phyloP scores from a whole-genome alignment of 2,329 filamentous ascomycete species.

The Emmonsiellopsis sp. region DNA sequence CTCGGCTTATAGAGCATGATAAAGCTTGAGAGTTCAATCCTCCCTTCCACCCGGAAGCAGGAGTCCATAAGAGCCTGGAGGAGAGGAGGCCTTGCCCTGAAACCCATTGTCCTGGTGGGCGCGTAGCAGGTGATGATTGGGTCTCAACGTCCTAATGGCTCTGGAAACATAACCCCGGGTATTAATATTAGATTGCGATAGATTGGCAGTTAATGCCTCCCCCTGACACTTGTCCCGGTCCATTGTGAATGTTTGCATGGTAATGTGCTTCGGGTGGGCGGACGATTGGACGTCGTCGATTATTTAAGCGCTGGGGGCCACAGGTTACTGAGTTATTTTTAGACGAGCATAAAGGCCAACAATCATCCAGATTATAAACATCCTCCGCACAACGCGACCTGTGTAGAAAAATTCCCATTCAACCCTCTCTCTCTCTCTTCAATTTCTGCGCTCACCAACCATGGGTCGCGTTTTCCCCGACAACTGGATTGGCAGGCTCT shows the following conservation, averaged over 20 bases:
- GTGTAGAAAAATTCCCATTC: not conserved
- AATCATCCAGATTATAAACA: not conserved
- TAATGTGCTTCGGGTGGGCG: no score
- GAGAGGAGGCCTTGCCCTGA: not conserved
- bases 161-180: no score
- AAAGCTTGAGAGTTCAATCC: not conserved
- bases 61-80: not conserved
- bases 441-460: not conserved
- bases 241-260: no score
- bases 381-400: not conserved
- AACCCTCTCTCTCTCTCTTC: not conserved
- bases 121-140: not conserved
- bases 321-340: no score
- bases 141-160: not conserved
- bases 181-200: no score
- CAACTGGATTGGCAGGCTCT: not conserved
- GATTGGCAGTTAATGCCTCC: no score
- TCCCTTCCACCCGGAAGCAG: not conserved
- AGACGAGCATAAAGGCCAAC: not conserved
- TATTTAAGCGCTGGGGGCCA: no score
- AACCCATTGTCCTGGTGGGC: not conserved
- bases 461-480: not conserved
- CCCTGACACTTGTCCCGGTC: no score
- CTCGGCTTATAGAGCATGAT: not conserved
- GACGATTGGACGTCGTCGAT: no score